Evolutionary conservation across 495 filamentous ascomycete species (phyloP), one percentile per base, ranked within the genome.

Genomic region (Trichoderma virens): DNA sequence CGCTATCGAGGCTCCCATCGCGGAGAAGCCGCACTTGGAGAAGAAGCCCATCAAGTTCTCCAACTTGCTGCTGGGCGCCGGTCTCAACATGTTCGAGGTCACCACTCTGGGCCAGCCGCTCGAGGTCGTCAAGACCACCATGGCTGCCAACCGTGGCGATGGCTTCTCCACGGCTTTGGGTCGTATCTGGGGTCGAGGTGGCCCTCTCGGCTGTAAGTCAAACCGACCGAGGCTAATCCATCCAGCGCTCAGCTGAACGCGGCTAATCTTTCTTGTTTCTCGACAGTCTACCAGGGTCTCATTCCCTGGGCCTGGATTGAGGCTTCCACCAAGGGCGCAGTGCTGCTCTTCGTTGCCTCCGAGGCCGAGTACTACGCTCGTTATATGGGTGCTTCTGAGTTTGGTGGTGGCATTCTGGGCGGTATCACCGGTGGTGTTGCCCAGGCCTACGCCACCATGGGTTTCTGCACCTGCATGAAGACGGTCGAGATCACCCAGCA

Each of bases 291-390:
- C 83, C 94, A 98, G 85, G 94, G 94, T 78, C 89, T 98, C 72
- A 98, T 98, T 78, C 94, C 94, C 67, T 98, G 94, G 94, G 94
- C 94, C 79, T 98, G 94, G 94, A 98, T 98, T 83, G 94, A 98
- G 83, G 95, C 95, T 76, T 98, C 94, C 70, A 98, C 95, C 76
- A 98, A 98, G 81, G 94, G 94, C 73, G 94, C 94, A 68, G 94
- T 98, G 67, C 89, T 98, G 73, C 91, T 98, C 78, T 98, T 98
- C 80, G 93, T 98, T 78, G 93, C 95, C 70, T 95, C 92, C 67
- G 94, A 98, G 80, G 93, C 92, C 76, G 94, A 98, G 80, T 98
- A 88, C 83, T 86, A 92, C 73, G 93, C 92, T 68, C 87, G 87
- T 70, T 76, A 78, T 66, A 83, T 88, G 69, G 95, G 95, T 68